Base-by-base conservation (phyloP, 768 basidiomycete genomes). In the Crucibulum laeve region DNA sequence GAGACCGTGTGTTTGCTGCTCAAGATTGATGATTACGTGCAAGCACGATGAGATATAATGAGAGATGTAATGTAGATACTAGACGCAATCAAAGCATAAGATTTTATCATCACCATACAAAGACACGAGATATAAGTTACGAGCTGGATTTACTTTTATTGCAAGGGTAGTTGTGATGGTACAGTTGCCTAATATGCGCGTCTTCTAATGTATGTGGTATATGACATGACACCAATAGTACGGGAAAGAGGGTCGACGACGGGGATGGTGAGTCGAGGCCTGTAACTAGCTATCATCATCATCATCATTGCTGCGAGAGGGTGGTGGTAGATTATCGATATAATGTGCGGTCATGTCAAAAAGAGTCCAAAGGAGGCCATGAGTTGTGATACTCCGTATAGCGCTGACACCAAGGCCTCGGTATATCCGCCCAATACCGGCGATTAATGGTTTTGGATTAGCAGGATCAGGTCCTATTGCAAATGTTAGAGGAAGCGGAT, bases 1-100 rank as follows among this genome's bases (percentile, higher is more conserved):
- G 96, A 99, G 70, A 98, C 96, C 1, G 95, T 98, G n/a, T 91
- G 93, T 52, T 66, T 99, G 54, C 64, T 99, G 58, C 65, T 99
- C 60, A 91, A 96, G 70, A 97, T 99, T 11, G 95, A 97, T 60
- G 95, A 92, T 56, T 92, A 90, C 54, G 87, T 90, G 48, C 87
- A 89, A 65, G 73, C 82, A 49, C 78, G 87, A 64, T 87, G 69
- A 60, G 39, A 26, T 33, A 32, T 23, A 19, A 3, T 6, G 10
- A 14, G 10, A 40, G 10, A n/a, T 40, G 13, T 23, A 40, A 2
- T 42, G 42, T 40, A 40, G 10, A 40, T 10, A 13, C 25, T 40
- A 40, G 38, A 26, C 14, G 3, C 22, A 40, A 18, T 37, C 19
- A 37, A 37, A n/a, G 13, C 38, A 40, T 24, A 11, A 22, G 19